Evolutionary conservation across 2,329 filamentous ascomycete species (phyloP), one percentile per base, ranked within the genome.

Genomic region (Canariomyces notabilis): DNA sequence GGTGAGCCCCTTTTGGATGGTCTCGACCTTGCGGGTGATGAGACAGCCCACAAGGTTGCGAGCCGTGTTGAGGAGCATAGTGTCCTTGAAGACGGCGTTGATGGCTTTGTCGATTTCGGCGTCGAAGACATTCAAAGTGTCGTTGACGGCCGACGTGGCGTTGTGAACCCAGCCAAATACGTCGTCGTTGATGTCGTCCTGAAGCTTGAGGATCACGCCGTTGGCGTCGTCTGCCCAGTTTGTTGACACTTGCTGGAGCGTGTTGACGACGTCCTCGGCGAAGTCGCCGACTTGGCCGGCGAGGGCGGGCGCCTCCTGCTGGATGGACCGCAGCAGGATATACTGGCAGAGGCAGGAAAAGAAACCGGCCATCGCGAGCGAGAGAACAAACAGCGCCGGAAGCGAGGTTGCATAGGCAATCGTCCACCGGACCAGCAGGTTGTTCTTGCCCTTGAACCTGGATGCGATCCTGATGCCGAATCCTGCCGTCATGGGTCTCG

Each of bases 141-240:
- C 68, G 64, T 96, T 96, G 61, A 96, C 76, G 2, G 89, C 86
- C 6, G 72, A 72, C 0, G 91, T 96, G 23, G 86, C 87, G 42
- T 84, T 90, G 48, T 83, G 84, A 37, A 97, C 90, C 77, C 91
- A 94, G 49, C 85, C 84, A 52, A 97, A 81, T 19, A 98, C 73
- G 52, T 96, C 82, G 32, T 83, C 63, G 69, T 97, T 98, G 66
- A 98, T 81, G 23, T 87, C 80, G 46, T 73, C 64, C 72, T 51
- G 78, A 19, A 63, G 53, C 11, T 49, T 44, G 35, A 53, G 22
- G 59, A 95, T 82, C 42, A 84, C 85, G 8, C 72, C 67, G 66
- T 95, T 95, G 56, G 87, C 84, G 43, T 82, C 82, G 46, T 74
- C 69, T 5, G 89, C 82, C 90, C 90, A 96, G 50, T 79, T 70